A percentile compares a stretch with the other conserved stretches of the same genome.
Evolutionary conservation across 345 rosid species (phyloP).

Genomic region (Limnanthes douglasii): DNA sequence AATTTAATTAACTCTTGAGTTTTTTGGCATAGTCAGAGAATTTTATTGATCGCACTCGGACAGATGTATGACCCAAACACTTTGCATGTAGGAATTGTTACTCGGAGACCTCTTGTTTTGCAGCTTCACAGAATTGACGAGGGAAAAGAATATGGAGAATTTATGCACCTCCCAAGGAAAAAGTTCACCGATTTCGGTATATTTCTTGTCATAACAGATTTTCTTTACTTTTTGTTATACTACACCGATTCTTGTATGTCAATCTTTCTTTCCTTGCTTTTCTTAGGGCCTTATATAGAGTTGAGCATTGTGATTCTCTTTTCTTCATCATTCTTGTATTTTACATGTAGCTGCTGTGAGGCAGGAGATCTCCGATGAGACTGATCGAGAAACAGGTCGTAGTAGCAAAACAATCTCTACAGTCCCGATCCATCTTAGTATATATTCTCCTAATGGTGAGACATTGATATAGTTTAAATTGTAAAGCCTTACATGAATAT

Average conservation of each 20-base stretch:
- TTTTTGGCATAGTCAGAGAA: too few species aligned
- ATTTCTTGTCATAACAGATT: neutral
- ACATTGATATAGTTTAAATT: conserved; percentile 3
- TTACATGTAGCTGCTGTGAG: conserved; percentile 64
- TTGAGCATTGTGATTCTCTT: too few species aligned
- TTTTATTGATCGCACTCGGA: too few species aligned
- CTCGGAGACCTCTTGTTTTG: conserved; percentile 91
- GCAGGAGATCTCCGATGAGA: conserved; percentile 84
- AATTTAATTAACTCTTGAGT: too few species aligned
- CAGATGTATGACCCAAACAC: conserved; percentile 6
- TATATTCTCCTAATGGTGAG: conserved; percentile 89
- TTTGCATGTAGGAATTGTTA: conserved; percentile 70
- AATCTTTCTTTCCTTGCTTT: neutral
- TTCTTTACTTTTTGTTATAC: neutral
- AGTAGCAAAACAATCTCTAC: conserved; percentile 61
- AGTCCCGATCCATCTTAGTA: conserved; percentile 93
- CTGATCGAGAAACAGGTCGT: conserved; percentile 91
- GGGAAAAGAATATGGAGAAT: conserved; percentile 90
- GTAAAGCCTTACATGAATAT: neutral
- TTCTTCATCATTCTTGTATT: conserved; percentile 2
- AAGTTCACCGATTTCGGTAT: conserved; percentile 82
- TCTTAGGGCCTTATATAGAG: neutral
- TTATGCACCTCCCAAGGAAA: conserved; percentile 90
- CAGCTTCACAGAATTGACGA: conserved; percentile 89
- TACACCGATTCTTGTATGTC: neutral